These are phyloP conservation scores for Spiraea crenata DNA, from an alignment of 331 rosid genomes.

Conservation along the genomic window DNA sequence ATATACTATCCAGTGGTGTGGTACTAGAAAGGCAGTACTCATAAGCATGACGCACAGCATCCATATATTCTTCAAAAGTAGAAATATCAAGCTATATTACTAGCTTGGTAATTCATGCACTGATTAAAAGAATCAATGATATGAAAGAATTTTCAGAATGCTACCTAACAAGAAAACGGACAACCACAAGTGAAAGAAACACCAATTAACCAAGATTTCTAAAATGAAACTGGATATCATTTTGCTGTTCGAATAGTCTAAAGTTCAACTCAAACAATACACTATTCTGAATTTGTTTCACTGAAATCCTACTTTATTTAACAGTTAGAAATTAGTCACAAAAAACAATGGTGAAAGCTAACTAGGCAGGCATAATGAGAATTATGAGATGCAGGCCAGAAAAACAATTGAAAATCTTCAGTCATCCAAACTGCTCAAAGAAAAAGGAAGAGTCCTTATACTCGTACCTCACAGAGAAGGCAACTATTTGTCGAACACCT, in stretches of 20 bases:
- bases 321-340: neutral
- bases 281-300: neutral
- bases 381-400: neutral
- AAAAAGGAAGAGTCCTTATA: neutral
- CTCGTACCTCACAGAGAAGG: constrained; percentile 79
- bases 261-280: neutral
- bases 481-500: constrained; percentile 60
- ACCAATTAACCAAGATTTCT: neutral
- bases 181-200: neutral
- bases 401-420: neutral
- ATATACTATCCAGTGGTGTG: neutral
- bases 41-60: neutral
- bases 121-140: neutral
- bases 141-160: neutral
- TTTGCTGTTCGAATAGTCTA: neutral
- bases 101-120: neutral
- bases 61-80: neutral
- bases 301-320: neutral
- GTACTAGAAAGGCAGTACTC: neutral
- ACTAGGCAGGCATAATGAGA: neutral
- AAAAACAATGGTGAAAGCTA: neutral
- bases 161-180: neutral
- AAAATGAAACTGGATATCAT: neutral
- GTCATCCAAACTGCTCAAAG: neutral
- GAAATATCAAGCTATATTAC: neutral